Conservation (phyloP, 208 protist species). For the Tritrichomonas musculus region DNA sequence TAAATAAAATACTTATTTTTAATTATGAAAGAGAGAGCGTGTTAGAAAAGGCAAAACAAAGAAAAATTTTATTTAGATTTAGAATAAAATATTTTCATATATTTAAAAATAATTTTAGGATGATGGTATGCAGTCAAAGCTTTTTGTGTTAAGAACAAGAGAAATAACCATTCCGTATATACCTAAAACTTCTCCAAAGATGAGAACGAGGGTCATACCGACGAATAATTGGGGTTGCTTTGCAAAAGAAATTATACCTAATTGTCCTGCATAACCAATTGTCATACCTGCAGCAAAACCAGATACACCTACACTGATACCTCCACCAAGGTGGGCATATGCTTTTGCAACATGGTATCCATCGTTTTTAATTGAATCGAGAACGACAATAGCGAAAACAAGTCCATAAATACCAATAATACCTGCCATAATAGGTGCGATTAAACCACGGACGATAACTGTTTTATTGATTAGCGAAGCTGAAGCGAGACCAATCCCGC, state of each 20-base stretch:
- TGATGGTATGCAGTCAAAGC: not conserved
- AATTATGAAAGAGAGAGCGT: no score
- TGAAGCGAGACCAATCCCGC: not conserved
- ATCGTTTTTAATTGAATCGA: not conserved
- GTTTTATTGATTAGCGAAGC: constrained; percentile 11
- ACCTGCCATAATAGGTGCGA: constrained; percentile 23
- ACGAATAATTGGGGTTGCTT: constrained; percentile 1
- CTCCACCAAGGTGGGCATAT: not conserved
- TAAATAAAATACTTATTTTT: no score
- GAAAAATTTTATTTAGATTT: no score
- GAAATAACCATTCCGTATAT: constrained; percentile 32
- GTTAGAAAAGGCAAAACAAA: no score
- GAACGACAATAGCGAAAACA: not conserved
- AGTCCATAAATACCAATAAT: constrained; percentile 32
- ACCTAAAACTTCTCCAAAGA: constrained; percentile 23
- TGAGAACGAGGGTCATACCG: constrained; percentile 8
- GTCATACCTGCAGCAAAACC: not conserved
- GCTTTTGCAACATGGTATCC: not conserved
- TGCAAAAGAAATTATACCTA: not conserved
- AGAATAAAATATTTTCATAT: no score
- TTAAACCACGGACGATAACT: not conserved
- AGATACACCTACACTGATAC: not conserved
- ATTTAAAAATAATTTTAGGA: not conserved
- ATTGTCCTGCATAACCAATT: not conserved
- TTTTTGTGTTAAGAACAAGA: not conserved